Evolutionary conservation across 768 basidiomycete genomes (phyloP), one percentile per base, ranked within the genome.

Genomic region (Lentinula sp.): DNA sequence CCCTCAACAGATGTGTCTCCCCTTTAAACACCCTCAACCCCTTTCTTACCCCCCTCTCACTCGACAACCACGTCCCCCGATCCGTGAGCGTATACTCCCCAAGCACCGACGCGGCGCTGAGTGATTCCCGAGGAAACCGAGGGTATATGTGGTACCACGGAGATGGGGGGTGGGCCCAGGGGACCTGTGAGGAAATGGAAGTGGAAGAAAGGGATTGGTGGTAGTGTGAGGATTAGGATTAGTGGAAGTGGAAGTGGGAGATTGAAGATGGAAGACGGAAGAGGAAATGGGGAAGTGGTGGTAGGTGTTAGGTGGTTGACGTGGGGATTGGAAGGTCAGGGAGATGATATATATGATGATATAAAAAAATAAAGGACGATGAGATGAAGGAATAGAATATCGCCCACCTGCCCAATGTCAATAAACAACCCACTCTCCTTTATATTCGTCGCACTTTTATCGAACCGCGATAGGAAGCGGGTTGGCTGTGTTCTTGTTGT

Each of bases 81-180:
- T 84, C 82, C 1, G 78, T 82, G 28, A 85, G 66, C 0, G 83
- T 85, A 62, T 85, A 85, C 64, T 85, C 83, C 7, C 70, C 67
- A 42, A 84, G 69, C 5, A 74, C 63, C 2, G 81, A 73, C 1
- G 84, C 81, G 1, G 80, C 81, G 18, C 68, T 64, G 12, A 85
- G 70, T 0, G 82, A 80, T 68, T 83, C 73, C 1, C 78, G 66
- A 0, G 83, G 83, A 69, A 81, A 85, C 0, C 73, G 75, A 2
- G 81, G 76, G 67, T 83, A 84, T 65, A 84, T 79, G 65, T 85
- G 83, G 64, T 85, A 85, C 83, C 83, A 85, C 28, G 73, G 78
- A 3, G 82, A 81, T 64, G 81, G 81, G 9, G 74, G 67, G 45
- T 73, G 69, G 6, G 75, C 82, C 84, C 83, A 85, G 2, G 84